Percentiles rank a stretch among this genome's conserved stretches.
phyloP scores from a whole-genome alignment of 192 early-diverging fungal genomes.

The Coemansia sp. region DNA sequence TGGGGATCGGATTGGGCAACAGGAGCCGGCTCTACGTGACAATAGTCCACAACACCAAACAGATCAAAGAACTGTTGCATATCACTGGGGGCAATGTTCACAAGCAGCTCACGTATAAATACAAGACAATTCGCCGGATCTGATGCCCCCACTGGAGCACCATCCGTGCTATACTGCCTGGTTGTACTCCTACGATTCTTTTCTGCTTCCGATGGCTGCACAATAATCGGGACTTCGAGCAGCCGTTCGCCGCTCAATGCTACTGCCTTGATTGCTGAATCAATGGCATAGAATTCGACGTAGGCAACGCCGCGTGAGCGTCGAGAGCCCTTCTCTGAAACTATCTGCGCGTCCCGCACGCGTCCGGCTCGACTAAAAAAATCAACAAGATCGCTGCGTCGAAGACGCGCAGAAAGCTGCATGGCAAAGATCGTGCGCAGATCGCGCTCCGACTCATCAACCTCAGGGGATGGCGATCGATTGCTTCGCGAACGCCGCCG shows the following conservation, averaged over 20 bases:
- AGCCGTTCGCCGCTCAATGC: conserved; percentile 80
- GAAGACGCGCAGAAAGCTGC: conserved; percentile 83
- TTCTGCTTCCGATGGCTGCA: conserved; percentile 88
- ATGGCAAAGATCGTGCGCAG: conserved; percentile 92
- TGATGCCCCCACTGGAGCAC: conserved; percentile 17
- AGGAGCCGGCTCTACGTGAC: conserved; percentile 65
- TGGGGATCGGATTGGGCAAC: conserved; percentile 53
- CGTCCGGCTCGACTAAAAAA: conserved; percentile 82
- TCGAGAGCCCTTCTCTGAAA: conserved; percentile 78
- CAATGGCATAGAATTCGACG: conserved; percentile 91
- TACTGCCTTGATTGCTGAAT: conserved; percentile 81
- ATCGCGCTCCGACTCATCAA: conserved; percentile 78
- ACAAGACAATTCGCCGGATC: conserved; percentile 49
- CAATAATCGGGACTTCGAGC: conserved; percentile 90
- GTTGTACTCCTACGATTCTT: conserved; percentile 77
- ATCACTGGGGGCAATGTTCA: conserved; percentile 70
- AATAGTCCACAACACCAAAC: conserved; percentile 81
- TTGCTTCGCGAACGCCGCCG: conserved; percentile 9
- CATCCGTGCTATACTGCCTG: conserved; percentile 27
- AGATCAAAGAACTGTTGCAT: conserved; percentile 76
- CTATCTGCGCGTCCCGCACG: conserved; percentile 84
- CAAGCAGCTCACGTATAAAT: conserved; percentile 64
- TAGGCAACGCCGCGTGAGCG: conserved; percentile 94
- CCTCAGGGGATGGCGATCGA: conserved; percentile 64
- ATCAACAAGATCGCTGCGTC: conserved; percentile 75